A percentile compares a stretch with the other conserved stretches of the same genome.
These are phyloP conservation scores for Clavispora phyllophila DNA, from an alignment of 805 yeast species.

Conservation along the genomic window DNA sequence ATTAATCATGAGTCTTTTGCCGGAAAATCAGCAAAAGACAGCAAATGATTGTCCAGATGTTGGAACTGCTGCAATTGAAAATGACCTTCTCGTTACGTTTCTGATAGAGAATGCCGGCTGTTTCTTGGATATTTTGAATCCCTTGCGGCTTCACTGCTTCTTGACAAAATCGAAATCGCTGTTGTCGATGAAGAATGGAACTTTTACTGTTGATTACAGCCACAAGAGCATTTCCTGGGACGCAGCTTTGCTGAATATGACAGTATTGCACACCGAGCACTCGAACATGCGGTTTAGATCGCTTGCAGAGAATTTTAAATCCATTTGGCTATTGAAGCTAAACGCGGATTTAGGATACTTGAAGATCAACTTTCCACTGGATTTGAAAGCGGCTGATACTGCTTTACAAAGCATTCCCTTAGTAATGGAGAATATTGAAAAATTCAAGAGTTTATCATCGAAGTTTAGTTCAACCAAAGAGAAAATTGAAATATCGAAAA, in stretches of 20 bases:
- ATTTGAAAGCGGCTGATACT: conserved; percentile 16
- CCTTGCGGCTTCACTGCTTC: background rate
- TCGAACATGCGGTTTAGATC: conserved; percentile 20
- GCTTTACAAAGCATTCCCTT: conserved; percentile 3
- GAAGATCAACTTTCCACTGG: conserved; percentile 23
- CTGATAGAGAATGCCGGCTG: background rate
- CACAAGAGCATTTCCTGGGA: conserved; percentile 15
- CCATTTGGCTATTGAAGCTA: conserved; percentile 1
- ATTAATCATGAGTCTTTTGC: background rate
- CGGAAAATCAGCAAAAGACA: background rate
- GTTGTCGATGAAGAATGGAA: background rate
- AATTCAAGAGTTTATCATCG: conserved; percentile 4
- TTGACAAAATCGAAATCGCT: background rate
- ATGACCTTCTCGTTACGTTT: background rate
- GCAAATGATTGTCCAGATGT: no score
- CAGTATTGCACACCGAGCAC: conserved; percentile 21
- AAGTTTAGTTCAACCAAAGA: background rate
- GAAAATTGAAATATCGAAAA: background rate
- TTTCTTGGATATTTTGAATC: background rate
- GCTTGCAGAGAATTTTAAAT: conserved; percentile 8
- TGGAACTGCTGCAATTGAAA: background rate
- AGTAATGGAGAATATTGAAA: conserved; percentile 7
- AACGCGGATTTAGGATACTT: conserved; percentile 22
- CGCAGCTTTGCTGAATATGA: conserved; percentile 8
- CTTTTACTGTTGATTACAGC: conserved; percentile 1